Percentiles rank a stretch among this genome's conserved stretches.
These are phyloP conservation scores for Marchantia paleacea DNA, from an alignment of 225 moss, liverwort and hornwort species.

Conservation along the genomic window DNA sequence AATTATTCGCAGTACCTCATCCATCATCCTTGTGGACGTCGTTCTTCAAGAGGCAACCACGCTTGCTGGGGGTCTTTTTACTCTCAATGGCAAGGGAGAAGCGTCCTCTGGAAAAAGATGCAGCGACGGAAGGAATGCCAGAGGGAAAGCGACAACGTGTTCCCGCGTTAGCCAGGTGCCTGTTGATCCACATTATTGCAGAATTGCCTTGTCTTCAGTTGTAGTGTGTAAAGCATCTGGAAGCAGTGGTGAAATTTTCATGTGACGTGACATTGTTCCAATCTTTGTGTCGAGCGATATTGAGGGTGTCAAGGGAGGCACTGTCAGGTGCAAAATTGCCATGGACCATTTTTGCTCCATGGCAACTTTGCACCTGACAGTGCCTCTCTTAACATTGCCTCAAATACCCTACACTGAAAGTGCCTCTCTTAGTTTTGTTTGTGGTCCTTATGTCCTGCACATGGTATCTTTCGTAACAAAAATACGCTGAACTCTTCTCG, in stretches of 20 bases:
- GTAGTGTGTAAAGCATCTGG: not conserved
- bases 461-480: not conserved
- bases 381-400: no score
- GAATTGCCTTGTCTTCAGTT: no score
- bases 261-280: not conserved
- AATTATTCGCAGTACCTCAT: no score
- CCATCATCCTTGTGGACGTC: no score
- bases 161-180: slow-evolving; percentile 64
- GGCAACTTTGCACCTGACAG: not conserved
- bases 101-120: slow-evolving; percentile 63
- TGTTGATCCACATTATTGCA: not conserved
- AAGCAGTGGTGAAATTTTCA: not conserved
- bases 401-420: no score
- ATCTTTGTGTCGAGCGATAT: no score
- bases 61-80: no score
- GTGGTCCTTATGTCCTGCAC: not conserved
- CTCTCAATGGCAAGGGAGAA: slow-evolving; percentile 67
- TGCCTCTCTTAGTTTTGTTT: not conserved
- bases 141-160: slow-evolving; percentile 66
- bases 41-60: no score
- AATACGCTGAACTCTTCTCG: not conserved
- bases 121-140: slow-evolving; percentile 57
- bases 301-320: not conserved
- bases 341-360: not conserved
- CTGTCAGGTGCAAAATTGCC: not conserved